A percentile compares a stretch with the other conserved stretches of the same genome.
Evolutionary conservation across 225 moss, liverwort and hornwort genomes (phyloP).

Genomic region (Pleurozium schreberi): DNA sequence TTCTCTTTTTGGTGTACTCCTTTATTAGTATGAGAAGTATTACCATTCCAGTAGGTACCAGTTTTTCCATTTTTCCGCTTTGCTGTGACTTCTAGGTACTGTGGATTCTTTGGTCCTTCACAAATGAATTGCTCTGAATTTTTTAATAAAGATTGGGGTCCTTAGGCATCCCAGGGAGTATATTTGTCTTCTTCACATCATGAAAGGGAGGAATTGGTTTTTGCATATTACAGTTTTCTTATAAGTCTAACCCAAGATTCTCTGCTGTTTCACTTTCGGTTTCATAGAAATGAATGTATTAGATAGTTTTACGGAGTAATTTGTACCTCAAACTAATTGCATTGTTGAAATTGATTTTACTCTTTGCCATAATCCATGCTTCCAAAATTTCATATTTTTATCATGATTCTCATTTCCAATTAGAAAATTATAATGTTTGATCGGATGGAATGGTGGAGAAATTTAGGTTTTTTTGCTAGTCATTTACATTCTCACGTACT

Average conservation of each 20-base stretch:
- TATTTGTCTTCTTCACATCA: not conserved
- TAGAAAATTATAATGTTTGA: not conserved
- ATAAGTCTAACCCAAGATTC: too few species aligned
- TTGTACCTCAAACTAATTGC: not conserved
- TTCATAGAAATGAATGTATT: not conserved
- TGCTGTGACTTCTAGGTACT: not conserved
- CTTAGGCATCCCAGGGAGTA: not conserved
- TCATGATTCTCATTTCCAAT: not conserved
- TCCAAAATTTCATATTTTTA: not conserved
- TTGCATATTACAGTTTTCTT: not conserved
- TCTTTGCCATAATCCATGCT: not conserved
- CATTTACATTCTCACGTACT: not conserved
- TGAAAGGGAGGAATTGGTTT: not conserved
- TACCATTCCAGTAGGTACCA: not conserved
- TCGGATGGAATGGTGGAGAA: not conserved
- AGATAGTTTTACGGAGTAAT: not conserved
- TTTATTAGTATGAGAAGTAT: not conserved
- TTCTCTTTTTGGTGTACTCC: not conserved
- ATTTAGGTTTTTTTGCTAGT: too few species aligned
- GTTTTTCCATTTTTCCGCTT: not conserved
- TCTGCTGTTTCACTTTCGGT: not conserved
- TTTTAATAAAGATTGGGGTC: not conserved
- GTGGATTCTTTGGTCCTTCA: not conserved
- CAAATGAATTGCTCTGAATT: not conserved
- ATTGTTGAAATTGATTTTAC: not conserved